Conservation (phyloP, 345 rosid species). For the Dipteronia dyeriana region DNA sequence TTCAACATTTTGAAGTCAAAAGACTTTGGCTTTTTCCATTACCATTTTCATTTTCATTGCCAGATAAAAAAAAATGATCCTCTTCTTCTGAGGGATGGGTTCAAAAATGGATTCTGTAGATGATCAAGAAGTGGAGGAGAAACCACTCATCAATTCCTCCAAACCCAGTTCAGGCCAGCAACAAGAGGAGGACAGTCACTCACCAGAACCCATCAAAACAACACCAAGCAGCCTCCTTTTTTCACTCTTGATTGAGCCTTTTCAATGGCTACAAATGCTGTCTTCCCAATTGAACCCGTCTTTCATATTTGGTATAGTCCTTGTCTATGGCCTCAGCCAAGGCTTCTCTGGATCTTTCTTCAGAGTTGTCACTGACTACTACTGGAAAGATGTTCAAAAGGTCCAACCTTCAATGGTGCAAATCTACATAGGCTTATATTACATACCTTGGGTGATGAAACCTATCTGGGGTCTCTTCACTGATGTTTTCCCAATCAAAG, state of each 20-base stretch:
- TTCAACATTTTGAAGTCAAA: not conserved
- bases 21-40: not conserved
- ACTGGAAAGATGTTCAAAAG: constrained; percentile 81
- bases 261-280: constrained; percentile 75
- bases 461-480: constrained; percentile 83
- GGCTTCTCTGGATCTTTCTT: constrained; percentile 76
- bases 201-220: constrained; percentile 12
- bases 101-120: constrained; percentile 34
- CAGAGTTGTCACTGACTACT: constrained; percentile 77
- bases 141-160: constrained; percentile 1
- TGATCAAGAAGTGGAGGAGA: constrained; percentile 23
- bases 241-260: constrained; percentile 53
- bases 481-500: constrained; percentile 68
- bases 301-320: constrained; percentile 62
- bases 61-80: too few species aligned
- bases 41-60: not conserved
- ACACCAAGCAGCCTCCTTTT: constrained; percentile 5
- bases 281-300: constrained; percentile 55
- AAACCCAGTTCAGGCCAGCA: constrained; percentile 4
- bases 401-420: constrained; percentile 77
- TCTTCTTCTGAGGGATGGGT: too few species aligned
- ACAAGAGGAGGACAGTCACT: not conserved
- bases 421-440: constrained; percentile 68
- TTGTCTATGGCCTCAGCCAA: constrained; percentile 77
- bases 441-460: constrained; percentile 79